phyloP scores from a whole-genome alignment of 1,284 basidiomycete genomes.

The Boletus sp. region DNA sequence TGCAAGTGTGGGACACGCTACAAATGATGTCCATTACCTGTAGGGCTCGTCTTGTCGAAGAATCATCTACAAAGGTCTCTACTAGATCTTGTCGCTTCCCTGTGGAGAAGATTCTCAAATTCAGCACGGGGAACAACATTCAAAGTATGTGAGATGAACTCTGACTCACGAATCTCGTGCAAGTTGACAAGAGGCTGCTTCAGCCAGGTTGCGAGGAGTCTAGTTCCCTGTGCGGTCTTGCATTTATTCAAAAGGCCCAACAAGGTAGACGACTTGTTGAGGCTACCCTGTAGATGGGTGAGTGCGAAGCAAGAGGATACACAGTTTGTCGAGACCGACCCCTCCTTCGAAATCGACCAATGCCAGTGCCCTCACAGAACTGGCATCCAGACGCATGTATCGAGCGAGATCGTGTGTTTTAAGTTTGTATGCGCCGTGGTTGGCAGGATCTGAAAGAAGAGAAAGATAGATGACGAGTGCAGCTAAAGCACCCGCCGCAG shows the following conservation, averaged over 20 bases:
- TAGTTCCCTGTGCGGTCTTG: constrained; percentile 95
- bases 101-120: constrained; percentile 28
- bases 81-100: constrained; percentile 87
- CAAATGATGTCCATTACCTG: constrained; percentile 49
- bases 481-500: constrained; percentile 57
- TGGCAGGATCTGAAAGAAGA: constrained; percentile 78
- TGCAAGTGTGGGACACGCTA: background rate
- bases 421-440: constrained; percentile 81
- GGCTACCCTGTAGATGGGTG: constrained; percentile 39
- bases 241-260: constrained; percentile 93
- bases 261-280: constrained; percentile 80
- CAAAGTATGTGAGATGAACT: background rate
- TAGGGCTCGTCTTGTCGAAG: constrained; percentile 66
- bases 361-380: constrained; percentile 89
- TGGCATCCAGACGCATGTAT: constrained; percentile 96
- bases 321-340: constrained; percentile 14
- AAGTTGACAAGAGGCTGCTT: constrained; percentile 96
- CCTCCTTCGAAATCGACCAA: constrained; percentile 75
- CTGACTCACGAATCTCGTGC: constrained; percentile 82
- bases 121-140: background rate
- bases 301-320: constrained; percentile 30
- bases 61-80: constrained; percentile 82
- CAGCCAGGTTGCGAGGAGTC: constrained; percentile 90
- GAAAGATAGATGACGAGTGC: constrained; percentile 85
- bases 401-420: constrained; percentile 89